Conservation (phyloP, 176 grass and related monocot species). For the Carex kokanica region DNA sequence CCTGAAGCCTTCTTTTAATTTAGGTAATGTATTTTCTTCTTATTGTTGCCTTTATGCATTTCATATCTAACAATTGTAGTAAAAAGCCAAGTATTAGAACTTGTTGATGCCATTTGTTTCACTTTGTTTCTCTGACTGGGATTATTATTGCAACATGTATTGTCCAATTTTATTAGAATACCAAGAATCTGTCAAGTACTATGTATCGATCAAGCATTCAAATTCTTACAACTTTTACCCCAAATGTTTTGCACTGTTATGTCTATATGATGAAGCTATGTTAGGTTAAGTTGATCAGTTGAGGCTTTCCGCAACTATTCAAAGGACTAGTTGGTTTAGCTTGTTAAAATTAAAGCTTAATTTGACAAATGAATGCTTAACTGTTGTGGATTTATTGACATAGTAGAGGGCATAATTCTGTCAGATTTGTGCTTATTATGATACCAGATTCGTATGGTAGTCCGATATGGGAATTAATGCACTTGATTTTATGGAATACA, state of each 20-base stretch:
- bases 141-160: background rate
- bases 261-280: background rate
- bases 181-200: background rate
- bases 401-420: background rate
- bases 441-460: background rate
- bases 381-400: background rate
- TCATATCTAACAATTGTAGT: background rate
- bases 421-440: background rate
- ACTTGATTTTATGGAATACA: background rate
- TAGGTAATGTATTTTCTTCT: slow-evolving; percentile 1
- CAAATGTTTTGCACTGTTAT: background rate
- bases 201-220: background rate
- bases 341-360: background rate
- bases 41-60: background rate
- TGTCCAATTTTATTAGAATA: background rate
- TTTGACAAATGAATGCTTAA: background rate
- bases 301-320: background rate
- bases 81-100: background rate
- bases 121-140: background rate
- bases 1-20: background rate
- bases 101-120: background rate
- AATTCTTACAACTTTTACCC: background rate
- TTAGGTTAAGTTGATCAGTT: background rate
- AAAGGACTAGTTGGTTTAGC: background rate
- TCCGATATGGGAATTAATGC: background rate